A percentile compares a stretch with the other conserved stretches of the same genome.
phyloP scores from a whole-genome alignment of 306 rosid genomes.

The Benincasa hispida region DNA sequence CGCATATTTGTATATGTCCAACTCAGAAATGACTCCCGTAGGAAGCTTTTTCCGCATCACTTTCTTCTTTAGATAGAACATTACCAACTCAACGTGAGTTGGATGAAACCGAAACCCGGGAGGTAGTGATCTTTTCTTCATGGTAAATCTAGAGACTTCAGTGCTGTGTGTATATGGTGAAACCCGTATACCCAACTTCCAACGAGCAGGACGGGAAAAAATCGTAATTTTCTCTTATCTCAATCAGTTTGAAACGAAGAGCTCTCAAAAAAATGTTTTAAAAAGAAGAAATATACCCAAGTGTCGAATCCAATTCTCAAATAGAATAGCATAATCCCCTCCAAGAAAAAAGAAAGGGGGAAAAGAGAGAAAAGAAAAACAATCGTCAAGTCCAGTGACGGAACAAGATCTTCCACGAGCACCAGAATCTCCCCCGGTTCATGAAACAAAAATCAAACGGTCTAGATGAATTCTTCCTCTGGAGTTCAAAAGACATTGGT shows the following conservation, averaged over 20 bases:
- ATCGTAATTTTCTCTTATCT: not conserved
- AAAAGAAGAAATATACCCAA: not conserved
- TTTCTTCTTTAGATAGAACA: conserved; percentile 49
- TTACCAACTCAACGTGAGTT: conserved; percentile 42
- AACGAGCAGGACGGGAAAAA: not conserved
- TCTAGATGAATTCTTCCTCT: conserved; percentile 10
- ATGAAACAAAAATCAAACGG: conserved; percentile 18
- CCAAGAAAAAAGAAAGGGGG: not conserved
- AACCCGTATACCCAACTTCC: not conserved
- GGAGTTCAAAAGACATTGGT: conserved; percentile 35
- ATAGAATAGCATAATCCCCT: not conserved
- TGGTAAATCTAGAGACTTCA: conserved; percentile 1
- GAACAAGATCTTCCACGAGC: conserved; percentile 30
- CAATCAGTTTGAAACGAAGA: not conserved
- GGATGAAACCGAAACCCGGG: conserved; percentile 80
- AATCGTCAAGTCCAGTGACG: conserved; percentile 42
- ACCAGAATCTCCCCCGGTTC: conserved; percentile 32
- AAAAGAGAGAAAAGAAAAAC: not conserved
- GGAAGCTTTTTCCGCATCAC: conserved; percentile 22
- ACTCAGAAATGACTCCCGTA: conserved; percentile 31
- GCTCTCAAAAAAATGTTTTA: conserved; percentile 1
- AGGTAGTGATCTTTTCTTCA: conserved; percentile 15
- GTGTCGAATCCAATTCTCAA: conserved; percentile 2
- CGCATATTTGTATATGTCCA: conserved; percentile 43
- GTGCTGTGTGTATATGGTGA: not conserved